A percentile compares a stretch with the other conserved stretches of the same genome.
phyloP scores from a whole-genome alignment of 169 alveolate species.

The Plasmodium yoelii region DNA sequence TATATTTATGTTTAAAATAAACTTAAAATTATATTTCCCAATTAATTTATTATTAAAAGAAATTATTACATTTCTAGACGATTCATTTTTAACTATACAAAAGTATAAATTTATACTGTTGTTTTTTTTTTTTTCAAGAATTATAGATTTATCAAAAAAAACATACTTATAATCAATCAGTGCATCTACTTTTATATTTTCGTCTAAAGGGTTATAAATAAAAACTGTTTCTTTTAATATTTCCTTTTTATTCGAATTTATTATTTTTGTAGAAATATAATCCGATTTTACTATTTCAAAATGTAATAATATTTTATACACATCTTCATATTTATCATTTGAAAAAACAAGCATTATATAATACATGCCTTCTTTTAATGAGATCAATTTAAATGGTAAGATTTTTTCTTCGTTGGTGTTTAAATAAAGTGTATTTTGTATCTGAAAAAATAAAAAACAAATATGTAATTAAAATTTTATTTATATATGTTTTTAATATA shows the following conservation, averaged over 20 bases:
- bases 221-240: constrained; percentile 39
- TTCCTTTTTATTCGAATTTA: constrained; percentile 56
- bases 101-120: constrained; percentile 49
- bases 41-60: constrained; percentile 40
- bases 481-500: too few species aligned
- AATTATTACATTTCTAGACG: constrained; percentile 30
- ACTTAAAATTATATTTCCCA: constrained; percentile 62
- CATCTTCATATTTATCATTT: constrained; percentile 70
- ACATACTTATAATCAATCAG: constrained; percentile 42
- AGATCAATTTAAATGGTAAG: constrained; percentile 29
- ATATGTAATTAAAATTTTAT: too few species aligned
- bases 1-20: constrained; percentile 54
- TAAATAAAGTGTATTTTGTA: constrained; percentile 22
- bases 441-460: constrained; percentile 13
- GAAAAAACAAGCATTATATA: constrained; percentile 49
- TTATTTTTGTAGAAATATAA: constrained; percentile 22
- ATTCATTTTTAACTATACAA: constrained; percentile 54
- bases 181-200: constrained; percentile 64
- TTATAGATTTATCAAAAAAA: constrained; percentile 57
- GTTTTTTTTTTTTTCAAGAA: constrained; percentile 49
- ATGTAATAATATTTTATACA: constrained; percentile 58
- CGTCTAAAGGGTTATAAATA: constrained; percentile 67
- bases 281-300: constrained; percentile 55
- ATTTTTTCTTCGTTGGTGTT: constrained; percentile 41
- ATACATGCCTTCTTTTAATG: constrained; percentile 56